Evolutionary conservation across 2,329 filamentous ascomycete species (phyloP).

Genomic region (Aspergillus ochraceoroseus): DNA sequence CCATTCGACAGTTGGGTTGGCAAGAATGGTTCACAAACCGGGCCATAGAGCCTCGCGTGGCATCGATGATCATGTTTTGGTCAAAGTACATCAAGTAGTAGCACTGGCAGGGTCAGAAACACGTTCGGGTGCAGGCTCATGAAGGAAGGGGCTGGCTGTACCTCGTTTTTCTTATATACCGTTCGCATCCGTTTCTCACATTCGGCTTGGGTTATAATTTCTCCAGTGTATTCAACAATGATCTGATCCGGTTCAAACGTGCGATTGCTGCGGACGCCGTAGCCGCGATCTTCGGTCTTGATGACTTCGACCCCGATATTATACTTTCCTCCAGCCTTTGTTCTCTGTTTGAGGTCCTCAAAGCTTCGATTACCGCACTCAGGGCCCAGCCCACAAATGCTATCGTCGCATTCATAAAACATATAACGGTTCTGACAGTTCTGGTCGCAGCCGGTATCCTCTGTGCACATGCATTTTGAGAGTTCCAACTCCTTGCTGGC

Average conservation of each 20-base stretch:
- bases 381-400: slow-evolving; percentile 77
- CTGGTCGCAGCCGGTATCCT: slow-evolving; percentile 77
- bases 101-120: slow-evolving; percentile 54
- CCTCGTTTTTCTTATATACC: slow-evolving; percentile 88
- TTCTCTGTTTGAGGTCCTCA: slow-evolving; percentile 68
- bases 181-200: slow-evolving; percentile 91
- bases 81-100: slow-evolving; percentile 99
- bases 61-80: slow-evolving; percentile 97
- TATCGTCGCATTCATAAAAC: slow-evolving; percentile 92
- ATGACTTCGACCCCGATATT: slow-evolving; percentile 92
- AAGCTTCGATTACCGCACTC: slow-evolving; percentile 86
- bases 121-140: slow-evolving; percentile 1
- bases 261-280: slow-evolving; percentile 85
- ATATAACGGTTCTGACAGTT: slow-evolving; percentile 92
- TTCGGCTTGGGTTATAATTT: slow-evolving; percentile 93
- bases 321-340: slow-evolving; percentile 74
- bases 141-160: slow-evolving; percentile 42
- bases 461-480: slow-evolving; percentile 71
- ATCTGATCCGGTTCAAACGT: slow-evolving; percentile 86
- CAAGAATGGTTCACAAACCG: slow-evolving; percentile 98
- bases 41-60: slow-evolving; percentile 89
- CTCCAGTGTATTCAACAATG: slow-evolving; percentile 96
- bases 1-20: slow-evolving; percentile 93
- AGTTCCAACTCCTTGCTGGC: slow-evolving; percentile 69
- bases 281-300: slow-evolving; percentile 81